Evolutionary conservation across 768 basidiomycete species (phyloP).

Genomic region (Mycena vitilis): DNA sequence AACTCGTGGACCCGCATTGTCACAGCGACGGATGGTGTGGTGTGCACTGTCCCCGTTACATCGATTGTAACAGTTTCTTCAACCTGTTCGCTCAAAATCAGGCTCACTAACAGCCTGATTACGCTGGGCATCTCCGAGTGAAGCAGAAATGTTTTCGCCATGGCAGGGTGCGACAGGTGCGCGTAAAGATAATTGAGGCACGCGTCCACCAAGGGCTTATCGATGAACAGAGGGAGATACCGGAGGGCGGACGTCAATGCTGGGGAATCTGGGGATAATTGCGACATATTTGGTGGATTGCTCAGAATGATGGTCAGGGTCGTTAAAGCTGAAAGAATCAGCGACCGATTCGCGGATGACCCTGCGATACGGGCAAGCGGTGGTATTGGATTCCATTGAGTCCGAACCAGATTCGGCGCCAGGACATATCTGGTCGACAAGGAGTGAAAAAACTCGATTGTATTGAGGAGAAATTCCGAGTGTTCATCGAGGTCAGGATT

Average conservation of each 20-base stretch:
- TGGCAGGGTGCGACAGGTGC: slow-evolving; percentile 78
- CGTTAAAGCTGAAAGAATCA: slow-evolving; percentile 75
- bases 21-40: slow-evolving; percentile 63
- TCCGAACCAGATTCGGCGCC: slow-evolving; percentile 45
- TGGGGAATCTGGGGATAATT: slow-evolving; percentile 66
- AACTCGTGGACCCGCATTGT: slow-evolving; percentile 71
- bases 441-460: slow-evolving; percentile 77
- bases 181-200: slow-evolving; percentile 80
- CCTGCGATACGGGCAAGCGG: slow-evolving; percentile 67
- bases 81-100: slow-evolving; percentile 77
- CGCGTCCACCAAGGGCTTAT: slow-evolving; percentile 76
- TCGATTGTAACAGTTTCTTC: slow-evolving; percentile 76
- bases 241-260: slow-evolving; percentile 73
- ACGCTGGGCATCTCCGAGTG: slow-evolving; percentile 78
- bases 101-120: slow-evolving; percentile 72
- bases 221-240: slow-evolving; percentile 78
- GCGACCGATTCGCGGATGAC: slow-evolving; percentile 75
- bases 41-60: slow-evolving; percentile 68
- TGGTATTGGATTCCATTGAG: slow-evolving; percentile 61
- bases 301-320: slow-evolving; percentile 72
- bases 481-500: slow-evolving; percentile 73
- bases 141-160: slow-evolving; percentile 82
- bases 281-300: slow-evolving; percentile 66
- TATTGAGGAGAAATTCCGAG: slow-evolving; percentile 76
- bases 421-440: slow-evolving; percentile 61